phyloP scores from a whole-genome alignment of 345 rosid genomes.

The Geranium rotundifolium region DNA sequence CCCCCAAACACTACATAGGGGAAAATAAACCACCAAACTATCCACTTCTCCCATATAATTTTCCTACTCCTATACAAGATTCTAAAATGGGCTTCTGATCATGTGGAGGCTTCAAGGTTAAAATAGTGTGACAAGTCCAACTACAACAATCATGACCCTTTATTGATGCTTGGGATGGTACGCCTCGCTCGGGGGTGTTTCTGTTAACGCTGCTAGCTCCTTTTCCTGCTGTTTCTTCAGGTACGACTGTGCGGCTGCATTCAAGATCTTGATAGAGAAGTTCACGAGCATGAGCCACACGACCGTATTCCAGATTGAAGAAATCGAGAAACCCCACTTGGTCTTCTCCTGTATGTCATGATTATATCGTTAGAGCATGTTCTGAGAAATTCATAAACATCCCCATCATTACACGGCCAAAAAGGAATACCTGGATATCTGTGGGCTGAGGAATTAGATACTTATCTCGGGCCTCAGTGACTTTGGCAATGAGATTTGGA shows the following conservation, averaged over 20 bases:
- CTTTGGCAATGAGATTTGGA: constrained; percentile 46
- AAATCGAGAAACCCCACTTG: constrained; percentile 67
- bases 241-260: constrained; percentile 63
- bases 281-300: constrained; percentile 96
- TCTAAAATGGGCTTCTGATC: no score
- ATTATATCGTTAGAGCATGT: neutral
- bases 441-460: constrained; percentile 49
- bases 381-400: neutral
- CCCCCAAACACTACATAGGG: no score
- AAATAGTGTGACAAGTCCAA: no score
- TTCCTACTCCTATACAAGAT: no score
- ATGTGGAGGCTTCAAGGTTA: no score
- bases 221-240: constrained; percentile 66
- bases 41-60: no score
- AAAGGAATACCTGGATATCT: constrained; percentile 32
- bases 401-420: neutral
- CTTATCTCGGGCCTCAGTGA: constrained; percentile 50
- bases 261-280: constrained; percentile 72
- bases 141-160: no score
- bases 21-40: no score
- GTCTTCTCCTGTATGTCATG: constrained; percentile 39
- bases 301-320: constrained; percentile 73
- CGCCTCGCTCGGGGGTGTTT: constrained; percentile 3
- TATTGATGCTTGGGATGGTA: neutral
- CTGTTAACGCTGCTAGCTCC: constrained; percentile 33